phyloP scores from a whole-genome alignment of 768 basidiomycete genomes.

The Daedaleopsis sinensis region DNA sequence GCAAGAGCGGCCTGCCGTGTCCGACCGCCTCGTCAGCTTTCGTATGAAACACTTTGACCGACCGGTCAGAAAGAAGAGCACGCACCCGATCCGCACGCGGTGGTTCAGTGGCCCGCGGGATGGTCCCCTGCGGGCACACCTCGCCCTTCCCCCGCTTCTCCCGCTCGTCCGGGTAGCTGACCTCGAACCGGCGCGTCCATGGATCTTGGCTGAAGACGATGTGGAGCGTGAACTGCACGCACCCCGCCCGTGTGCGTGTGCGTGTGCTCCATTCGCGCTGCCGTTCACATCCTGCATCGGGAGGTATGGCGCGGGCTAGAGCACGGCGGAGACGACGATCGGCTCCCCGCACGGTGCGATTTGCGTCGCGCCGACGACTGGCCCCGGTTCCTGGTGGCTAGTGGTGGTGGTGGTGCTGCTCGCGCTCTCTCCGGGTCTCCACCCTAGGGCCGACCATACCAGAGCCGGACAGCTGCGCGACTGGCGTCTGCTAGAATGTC shows the following conservation, averaged over 20 bases:
- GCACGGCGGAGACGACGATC: slow-evolving; percentile 71
- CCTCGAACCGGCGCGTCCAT: slow-evolving; percentile 77
- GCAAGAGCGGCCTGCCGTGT: slow-evolving; percentile 65
- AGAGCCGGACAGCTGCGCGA: slow-evolving; percentile 49
- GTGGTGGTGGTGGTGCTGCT: too few relatives aligned
- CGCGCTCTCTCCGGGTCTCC: slow-evolving; percentile 66
- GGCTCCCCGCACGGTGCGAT: slow-evolving; percentile 64
- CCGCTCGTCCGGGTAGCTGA: slow-evolving; percentile 64
- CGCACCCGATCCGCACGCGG: slow-evolving; percentile 78
- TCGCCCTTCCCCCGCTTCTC: slow-evolving; percentile 34
- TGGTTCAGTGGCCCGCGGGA: slow-evolving; percentile 82
- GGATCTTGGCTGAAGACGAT: slow-evolving; percentile 83
- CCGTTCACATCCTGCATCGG: slow-evolving; percentile 10
- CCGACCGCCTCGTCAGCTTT: background rate
- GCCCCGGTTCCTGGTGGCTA: too few relatives aligned
- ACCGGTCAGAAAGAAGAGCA: slow-evolving; percentile 19
- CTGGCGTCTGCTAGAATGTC: slow-evolving; percentile 58
- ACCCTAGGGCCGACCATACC: slow-evolving; percentile 56
- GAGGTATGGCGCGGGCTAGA: slow-evolving; percentile 34
- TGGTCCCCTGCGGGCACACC: slow-evolving; percentile 55
- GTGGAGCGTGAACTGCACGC: slow-evolving; percentile 75
- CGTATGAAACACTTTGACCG: background rate
- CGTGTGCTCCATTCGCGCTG: slow-evolving; percentile 30
- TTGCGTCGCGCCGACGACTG: slow-evolving; percentile 48
- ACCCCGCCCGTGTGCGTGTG: slow-evolving; percentile 45